phyloP scores from a whole-genome alignment of 805 yeast species.

The Candida xyloterini region DNA sequence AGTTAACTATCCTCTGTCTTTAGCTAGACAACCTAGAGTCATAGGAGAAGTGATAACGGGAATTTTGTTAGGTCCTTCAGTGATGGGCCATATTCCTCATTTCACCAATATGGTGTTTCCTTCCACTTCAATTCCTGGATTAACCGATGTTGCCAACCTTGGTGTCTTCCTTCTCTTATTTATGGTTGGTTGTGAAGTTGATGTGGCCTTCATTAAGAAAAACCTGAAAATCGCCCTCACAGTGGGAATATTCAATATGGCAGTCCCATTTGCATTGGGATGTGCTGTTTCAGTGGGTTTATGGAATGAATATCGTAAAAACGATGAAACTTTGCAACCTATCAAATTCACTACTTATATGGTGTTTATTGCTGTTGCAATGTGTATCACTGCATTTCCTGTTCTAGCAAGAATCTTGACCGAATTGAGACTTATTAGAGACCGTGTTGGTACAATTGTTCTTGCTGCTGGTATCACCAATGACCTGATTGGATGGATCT shows the following conservation, averaged over 20 bases:
- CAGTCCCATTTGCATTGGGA: constrained; percentile 78
- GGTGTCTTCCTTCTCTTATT: constrained; percentile 75
- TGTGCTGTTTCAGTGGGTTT: constrained; percentile 68
- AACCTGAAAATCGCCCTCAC: constrained; percentile 59
- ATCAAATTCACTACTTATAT: constrained; percentile 68
- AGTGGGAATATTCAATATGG: constrained; percentile 71
- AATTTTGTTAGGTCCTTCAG: constrained; percentile 72
- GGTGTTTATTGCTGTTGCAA: constrained; percentile 80
- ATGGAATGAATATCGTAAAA: constrained; percentile 50
- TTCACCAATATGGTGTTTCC: constrained; percentile 69
- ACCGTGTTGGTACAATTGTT: constrained; percentile 70
- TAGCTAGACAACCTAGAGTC: constrained; percentile 71
- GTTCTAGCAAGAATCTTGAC: constrained; percentile 77
- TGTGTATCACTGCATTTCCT: constrained; percentile 84
- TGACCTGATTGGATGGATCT: constrained; percentile 78
- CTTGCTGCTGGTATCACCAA: constrained; percentile 80
- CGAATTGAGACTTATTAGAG: constrained; percentile 66
- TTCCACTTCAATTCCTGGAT: constrained; percentile 53
- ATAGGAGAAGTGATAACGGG: constrained; percentile 82
- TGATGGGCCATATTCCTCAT: constrained; percentile 65
- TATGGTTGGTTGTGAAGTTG: constrained; percentile 78
- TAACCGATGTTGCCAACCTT: constrained; percentile 66
- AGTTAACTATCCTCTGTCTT: constrained; percentile 57
- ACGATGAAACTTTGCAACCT: constrained; percentile 31
- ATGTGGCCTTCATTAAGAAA: constrained; percentile 57